Base-by-base conservation (phyloP, 768 basidiomycete species). In the Rossbeevera mucosa region DNA sequence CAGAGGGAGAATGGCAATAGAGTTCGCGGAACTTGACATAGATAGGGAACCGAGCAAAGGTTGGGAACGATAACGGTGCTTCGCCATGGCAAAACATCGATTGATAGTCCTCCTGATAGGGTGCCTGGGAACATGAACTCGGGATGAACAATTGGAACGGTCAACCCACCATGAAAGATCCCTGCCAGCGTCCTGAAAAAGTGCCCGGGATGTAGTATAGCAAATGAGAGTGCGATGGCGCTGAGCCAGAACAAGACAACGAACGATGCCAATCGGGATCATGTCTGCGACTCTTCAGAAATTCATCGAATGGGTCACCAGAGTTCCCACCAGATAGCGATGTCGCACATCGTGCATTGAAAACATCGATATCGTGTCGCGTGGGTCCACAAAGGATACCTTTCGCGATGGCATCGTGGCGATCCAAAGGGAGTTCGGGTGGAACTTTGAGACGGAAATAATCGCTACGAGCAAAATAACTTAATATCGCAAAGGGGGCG, bases 1-100 rank as follows among this genome's bases (percentile, higher is more conserved):
- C 53, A 16, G 62, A 61, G 4, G 64, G 58, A 40, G 72, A 65
- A 56, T 65, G 73, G 43, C 68, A 74, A 55, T 73, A 78, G 47
- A 80, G 72, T 54, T 81, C 81, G 54, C 74, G 71, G 24, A 82
- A 66, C 2, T 67, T 70, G 50, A 80, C 62, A 57, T 78, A 80
- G 25, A 81, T 64, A 11, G 81, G 79, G 41, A 66, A 72, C 44
- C 78, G 71, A 29, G 72, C 67, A 48, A 71, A 72, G 20, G 62
- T 60, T 21, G 64, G 63, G 51, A 74, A 72, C 11, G 64, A 50
- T 44, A 62, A 62, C 2, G 76, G 77, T 22, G 68, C 67, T 20
- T 64, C 57, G 20, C 61, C 40, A 26, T 68, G 67, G 11, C 51
- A 65, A 41, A 66, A 52, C 73, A 78, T 77, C 7, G 63, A 56